phyloP scores from a whole-genome alignment of 495 filamentous ascomycete genomes.

The Penicillium psychrofluorescens region DNA sequence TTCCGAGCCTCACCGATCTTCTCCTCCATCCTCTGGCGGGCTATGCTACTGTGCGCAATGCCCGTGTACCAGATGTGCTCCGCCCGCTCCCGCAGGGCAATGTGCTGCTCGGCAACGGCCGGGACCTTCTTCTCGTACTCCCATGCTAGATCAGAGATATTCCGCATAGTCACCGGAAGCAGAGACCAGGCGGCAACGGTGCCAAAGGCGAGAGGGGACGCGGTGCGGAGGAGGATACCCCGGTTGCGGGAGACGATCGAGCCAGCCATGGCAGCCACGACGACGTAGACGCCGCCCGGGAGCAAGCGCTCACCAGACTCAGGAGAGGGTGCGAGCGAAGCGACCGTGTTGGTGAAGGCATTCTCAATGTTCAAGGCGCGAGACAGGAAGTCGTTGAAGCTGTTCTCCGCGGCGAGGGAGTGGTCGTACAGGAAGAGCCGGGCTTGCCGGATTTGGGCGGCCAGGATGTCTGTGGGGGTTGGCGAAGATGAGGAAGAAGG shows the following conservation, averaged over 20 bases:
- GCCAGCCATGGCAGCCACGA: conserved; percentile 87
- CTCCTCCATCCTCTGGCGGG: conserved; percentile 66
- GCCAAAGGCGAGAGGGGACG: conserved; percentile 64
- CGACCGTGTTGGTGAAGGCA: conserved; percentile 71
- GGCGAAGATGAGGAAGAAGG: conserved; percentile 42
- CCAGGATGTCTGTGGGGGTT: conserved; percentile 86
- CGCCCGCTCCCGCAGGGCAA: conserved; percentile 55
- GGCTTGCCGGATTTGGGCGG: conserved; percentile 67
- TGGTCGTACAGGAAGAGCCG: conserved; percentile 78
- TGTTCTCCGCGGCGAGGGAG: conserved; percentile 62
- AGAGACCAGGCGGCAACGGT: conserved; percentile 67
- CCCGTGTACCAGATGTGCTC: conserved; percentile 62
- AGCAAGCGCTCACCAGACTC: conserved; percentile 77
- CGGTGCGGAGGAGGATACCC: conserved; percentile 66
- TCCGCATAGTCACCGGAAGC: conserved; percentile 72
- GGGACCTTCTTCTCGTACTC: conserved; percentile 83
- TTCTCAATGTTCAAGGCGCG: conserved; percentile 70
- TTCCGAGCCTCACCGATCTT: conserved; percentile 66
- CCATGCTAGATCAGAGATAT: conserved; percentile 79
- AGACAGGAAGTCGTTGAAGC: conserved; percentile 69
- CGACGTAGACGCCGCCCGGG: conserved; percentile 80
- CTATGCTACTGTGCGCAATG: conserved; percentile 62
- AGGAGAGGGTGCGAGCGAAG: conserved; percentile 74
- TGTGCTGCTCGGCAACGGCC: conserved; percentile 68
- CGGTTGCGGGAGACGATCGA: conserved; percentile 82